Evolutionary conservation across 495 filamentous ascomycete genomes (phyloP).

Genomic region (Hypomontagnella monticulosa): DNA sequence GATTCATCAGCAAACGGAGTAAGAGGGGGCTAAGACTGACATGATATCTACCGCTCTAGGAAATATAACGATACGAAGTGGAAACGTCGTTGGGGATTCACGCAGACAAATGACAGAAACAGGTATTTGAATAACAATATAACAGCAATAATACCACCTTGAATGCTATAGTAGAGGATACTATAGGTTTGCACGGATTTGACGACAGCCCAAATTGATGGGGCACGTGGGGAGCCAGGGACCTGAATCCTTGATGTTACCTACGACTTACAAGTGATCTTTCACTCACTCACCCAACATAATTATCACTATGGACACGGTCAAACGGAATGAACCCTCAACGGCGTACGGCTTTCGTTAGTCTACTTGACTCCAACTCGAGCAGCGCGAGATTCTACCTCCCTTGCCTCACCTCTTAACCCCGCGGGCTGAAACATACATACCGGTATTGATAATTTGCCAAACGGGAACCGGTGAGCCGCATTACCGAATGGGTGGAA

Average conservation of each 20-base stretch:
- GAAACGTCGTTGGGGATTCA: constrained; percentile 8
- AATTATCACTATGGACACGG: constrained; percentile 8
- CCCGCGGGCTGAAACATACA: constrained; percentile 31
- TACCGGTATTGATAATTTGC: constrained; percentile 18
- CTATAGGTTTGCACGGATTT: constrained; percentile 1
- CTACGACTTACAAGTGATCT: background rate
- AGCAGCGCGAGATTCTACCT: background rate
- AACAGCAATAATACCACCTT: constrained; percentile 29
- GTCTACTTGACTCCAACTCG: constrained; percentile 3
- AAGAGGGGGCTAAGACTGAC: background rate
- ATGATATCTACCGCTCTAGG: background rate
- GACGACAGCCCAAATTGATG: background rate
- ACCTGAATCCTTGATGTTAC: background rate
- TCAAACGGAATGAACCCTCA: background rate
- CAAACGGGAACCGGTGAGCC: constrained; percentile 14
- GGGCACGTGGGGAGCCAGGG: constrained; percentile 1
- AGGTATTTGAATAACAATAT: constrained; percentile 15
- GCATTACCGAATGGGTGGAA: constrained; percentile 6
- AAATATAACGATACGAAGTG: constrained; percentile 1
- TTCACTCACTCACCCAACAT: no score
- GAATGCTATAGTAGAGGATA: constrained; percentile 8
- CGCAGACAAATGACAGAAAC: constrained; percentile 3
- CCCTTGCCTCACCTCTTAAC: background rate
- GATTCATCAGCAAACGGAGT: no score
- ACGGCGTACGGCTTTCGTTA: background rate